These are phyloP conservation scores for Nematodospora anomalae DNA, from an alignment of 1,139 yeast species.

Conservation along the genomic window DNA sequence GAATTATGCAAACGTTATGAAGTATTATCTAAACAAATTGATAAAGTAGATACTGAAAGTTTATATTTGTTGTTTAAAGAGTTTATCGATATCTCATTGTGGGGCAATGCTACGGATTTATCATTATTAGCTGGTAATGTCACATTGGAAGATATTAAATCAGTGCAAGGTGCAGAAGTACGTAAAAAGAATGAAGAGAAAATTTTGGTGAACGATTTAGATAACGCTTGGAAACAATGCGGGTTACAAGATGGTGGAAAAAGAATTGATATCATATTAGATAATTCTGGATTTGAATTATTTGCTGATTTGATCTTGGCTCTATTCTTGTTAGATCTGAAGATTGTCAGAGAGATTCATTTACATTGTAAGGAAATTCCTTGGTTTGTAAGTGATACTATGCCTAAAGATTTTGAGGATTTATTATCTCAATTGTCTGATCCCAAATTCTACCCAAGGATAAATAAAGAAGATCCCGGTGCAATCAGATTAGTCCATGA, in stretches of 20 bases:
- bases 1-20: constrained; percentile 76
- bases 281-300: constrained; percentile 93
- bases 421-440: constrained; percentile 61
- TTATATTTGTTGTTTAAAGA: constrained; percentile 66
- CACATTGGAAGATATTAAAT: constrained; percentile 77
- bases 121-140: constrained; percentile 84
- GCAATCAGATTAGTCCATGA: constrained; percentile 45
- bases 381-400: constrained; percentile 97
- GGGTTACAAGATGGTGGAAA: constrained; percentile 24
- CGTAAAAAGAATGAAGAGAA: constrained; percentile 82
- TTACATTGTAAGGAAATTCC: constrained; percentile 91
- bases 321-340: constrained; percentile 72
- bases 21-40: constrained; percentile 32
- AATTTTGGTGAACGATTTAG: constrained; percentile 75
- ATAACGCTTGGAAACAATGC: constrained; percentile 58
- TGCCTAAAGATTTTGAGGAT: constrained; percentile 72
- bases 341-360: constrained; percentile 59
- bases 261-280: constrained; percentile 83
- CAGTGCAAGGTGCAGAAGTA: constrained; percentile 87
- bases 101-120: constrained; percentile 98
- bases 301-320: constrained; percentile 82
- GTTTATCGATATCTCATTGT: constrained; percentile 81
- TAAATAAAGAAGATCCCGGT: constrained; percentile 21
- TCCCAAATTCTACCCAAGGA: constrained; percentile 50
- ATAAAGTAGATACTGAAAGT: constrained; percentile 41